Base-by-base conservation (phyloP, 192 early-diverging fungal species). In the Rhizoclosmatium sp. region DNA sequence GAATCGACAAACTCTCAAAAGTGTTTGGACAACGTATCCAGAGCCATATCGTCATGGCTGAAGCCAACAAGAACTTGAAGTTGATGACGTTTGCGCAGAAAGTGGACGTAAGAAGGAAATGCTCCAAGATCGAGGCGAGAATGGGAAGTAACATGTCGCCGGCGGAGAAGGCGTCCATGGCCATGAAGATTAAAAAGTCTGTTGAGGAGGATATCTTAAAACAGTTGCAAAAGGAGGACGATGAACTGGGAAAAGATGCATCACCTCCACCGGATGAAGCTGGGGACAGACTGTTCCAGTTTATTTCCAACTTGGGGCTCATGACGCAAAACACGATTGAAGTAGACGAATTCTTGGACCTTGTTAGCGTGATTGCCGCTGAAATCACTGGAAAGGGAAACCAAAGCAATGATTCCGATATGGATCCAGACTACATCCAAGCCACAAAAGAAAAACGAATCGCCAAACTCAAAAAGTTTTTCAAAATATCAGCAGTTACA, bases 21-120 rank as follows among this genome's bases (percentile, higher is more conserved):
- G 31, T 87, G 47, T 75, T 89, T 67, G 87, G 87, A 0, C 59
- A 89, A 44, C 75, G 87, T 47, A 86, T 89, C 64, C 62, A 49
- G 14, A 76, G 56, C 69, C 69, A 72, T 41, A 49, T 76, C 44
- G 66, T 83, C 10, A 31, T 59, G 16, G 67, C 46, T 9, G 70
- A 58, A 2, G 70, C 49, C 19, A 41, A 71, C 7, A 71, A 80
- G 21, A 47, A 76, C 9, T 10, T 44, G 47, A 80, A 80, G 48
- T 21, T 56, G 7, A 19, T 58, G 58, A 23, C 70, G 23, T 72
- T 72, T 59, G 58, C 19, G 3, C 70, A 72, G 44, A 72, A 72
- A 58, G 54, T 72, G 21, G 45, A 58, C 45, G 80, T 48, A 23
- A 65, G 66, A 4, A 16, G 58, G 5, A 76, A 75, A 46, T 60